Evolutionary conservation across 352 stramenopile species (phyloP), one percentile per base, ranked within the genome.

Genomic region (Pythium phragmiticola): DNA sequence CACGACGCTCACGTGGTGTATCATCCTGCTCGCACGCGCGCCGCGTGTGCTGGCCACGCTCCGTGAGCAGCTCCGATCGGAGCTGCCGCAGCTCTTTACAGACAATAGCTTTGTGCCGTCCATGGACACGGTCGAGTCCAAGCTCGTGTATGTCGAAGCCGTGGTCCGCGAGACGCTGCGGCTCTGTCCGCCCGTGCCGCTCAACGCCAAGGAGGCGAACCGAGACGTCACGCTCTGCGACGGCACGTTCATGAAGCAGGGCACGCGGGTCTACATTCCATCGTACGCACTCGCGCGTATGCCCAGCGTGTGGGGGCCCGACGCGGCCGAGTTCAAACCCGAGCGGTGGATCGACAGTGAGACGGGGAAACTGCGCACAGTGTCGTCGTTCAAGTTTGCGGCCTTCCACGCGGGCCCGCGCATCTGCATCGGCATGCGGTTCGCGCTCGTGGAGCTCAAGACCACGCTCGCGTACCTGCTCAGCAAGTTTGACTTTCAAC

Each of bases 1-100:
- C 4, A 68, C 72, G 45, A 84, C 76, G 13, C 53, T 92, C 42
- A 57, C 69, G 33, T 96, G 87, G 87, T 78, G 88, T 28, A 53
- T 95, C 47, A 80, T 92, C 50, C 86, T 92, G 76, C 63, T 96
- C 49, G 79, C 75, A 17, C 79, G 76, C 9, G 69, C 81, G 33
- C 84, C 81, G 0, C 37, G 71, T n/a, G 80, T 87, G 2, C n/a
- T 60, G 17, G 16, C 23, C 7, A 37, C 41, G 17, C 26, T 68
- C n/a, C 61, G 61, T 26, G 12, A 52, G n/a, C 52, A 68, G 26
- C 61, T 68, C 5, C 46, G 16, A 1, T 14, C 47, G 21, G 33
- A 58, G 26, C 26, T 68, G 3, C 61, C 61, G 4, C 36, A 21
- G 17, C 45, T 68, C 33, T 62, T 68, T 17, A 62, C 30, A 0